Evolutionary conservation across 2,329 filamentous ascomycete genomes (phyloP).

Genomic region (Claviceps africana): DNA sequence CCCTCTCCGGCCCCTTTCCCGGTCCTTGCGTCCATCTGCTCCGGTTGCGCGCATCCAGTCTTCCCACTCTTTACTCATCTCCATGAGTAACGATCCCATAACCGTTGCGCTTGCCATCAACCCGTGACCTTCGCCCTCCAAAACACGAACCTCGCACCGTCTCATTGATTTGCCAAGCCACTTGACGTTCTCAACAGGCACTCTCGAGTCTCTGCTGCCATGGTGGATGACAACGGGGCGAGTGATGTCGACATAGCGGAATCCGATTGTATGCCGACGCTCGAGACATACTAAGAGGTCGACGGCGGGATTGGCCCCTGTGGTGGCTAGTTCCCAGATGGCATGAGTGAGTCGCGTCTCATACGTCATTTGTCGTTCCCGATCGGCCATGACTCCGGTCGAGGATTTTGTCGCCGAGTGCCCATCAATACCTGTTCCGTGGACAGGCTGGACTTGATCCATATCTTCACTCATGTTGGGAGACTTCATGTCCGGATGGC

Average conservation of each 20-base stretch:
- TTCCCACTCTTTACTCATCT: conserved; percentile 90
- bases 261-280: conserved; percentile 79
- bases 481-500: conserved; percentile 10
- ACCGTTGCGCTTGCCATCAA: conserved; percentile 88
- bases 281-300: conserved; percentile 89
- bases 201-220: conserved; percentile 75
- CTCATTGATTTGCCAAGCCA: conserved; percentile 95
- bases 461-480: conserved; percentile 31
- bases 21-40: conserved; percentile 20
- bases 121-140: conserved; percentile 86
- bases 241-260: conserved; percentile 92
- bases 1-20: conserved; percentile 17
- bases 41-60: conserved; percentile 59
- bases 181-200: conserved; percentile 86
- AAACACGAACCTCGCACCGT: conserved; percentile 75
- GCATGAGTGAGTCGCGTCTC: conserved; percentile 78
- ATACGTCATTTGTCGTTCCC: conserved; percentile 61
- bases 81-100: conserved; percentile 88
- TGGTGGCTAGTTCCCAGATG: conserved; percentile 88
- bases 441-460: conserved; percentile 28
- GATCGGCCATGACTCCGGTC: conserved; percentile 49
- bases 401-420: conserved; percentile 35
- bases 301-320: conserved; percentile 82
- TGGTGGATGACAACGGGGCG: conserved; percentile 87
- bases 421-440: conserved; percentile 10